Evolutionary conservation across 177 flowering plant species (phyloP).

Genomic region (Vitis hybrid): DNA sequence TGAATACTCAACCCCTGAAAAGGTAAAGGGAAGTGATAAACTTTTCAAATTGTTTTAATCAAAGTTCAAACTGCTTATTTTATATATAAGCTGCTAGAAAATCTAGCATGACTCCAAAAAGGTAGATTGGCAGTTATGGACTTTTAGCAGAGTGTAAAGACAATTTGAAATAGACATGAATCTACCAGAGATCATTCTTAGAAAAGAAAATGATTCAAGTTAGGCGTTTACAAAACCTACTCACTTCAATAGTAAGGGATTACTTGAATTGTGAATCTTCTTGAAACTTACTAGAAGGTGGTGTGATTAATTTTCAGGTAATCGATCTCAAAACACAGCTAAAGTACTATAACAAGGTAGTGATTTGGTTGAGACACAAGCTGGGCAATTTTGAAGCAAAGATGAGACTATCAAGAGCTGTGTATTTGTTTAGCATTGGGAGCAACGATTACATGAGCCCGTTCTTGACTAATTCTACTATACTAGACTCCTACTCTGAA

Average conservation of each 20-base stretch:
- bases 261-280: too few relatives aligned
- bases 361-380: constrained; percentile 16
- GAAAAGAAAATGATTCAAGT: too few relatives aligned
- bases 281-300: background rate
- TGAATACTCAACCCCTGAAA: too few relatives aligned
- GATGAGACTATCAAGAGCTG: constrained; percentile 29
- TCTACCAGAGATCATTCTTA: too few relatives aligned
- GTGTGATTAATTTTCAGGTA: constrained; percentile 22
- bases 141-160: too few relatives aligned
- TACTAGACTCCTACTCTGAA: constrained; percentile 6
- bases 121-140: too few relatives aligned
- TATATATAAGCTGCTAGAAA: too few relatives aligned
- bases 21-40: too few relatives aligned
- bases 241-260: background rate
- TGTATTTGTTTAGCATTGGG: constrained; percentile 42
- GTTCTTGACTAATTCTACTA: constrained; percentile 20
- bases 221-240: too few relatives aligned
- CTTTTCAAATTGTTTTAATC: background rate
- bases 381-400: constrained; percentile 29
- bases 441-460: constrained; percentile 40
- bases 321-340: constrained; percentile 38
- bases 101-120: too few relatives aligned
- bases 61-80: background rate
- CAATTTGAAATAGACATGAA: too few relatives aligned
- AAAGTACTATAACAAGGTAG: constrained; percentile 23